A percentile compares a stretch with the other conserved stretches of the same genome.
Conservation (phyloP, 208 protist genomes). For the Angomonas deanei region DNA sequence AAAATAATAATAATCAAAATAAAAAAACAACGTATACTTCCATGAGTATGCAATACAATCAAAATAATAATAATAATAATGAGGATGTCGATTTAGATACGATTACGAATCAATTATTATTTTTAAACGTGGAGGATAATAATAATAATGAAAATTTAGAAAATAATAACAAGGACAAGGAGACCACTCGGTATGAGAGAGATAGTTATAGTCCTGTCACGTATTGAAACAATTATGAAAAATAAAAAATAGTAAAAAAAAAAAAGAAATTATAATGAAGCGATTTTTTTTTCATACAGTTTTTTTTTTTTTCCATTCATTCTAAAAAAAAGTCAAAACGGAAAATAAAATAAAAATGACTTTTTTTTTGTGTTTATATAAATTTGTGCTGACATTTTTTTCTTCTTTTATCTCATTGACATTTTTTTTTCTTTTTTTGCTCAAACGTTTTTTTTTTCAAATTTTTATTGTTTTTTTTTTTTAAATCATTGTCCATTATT, state of each 20-base stretch:
- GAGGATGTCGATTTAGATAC: neutral
- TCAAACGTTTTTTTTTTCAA: neutral
- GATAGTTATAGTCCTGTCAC: constrained; percentile 8
- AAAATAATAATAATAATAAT: too few relatives aligned
- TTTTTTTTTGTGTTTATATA: constrained; percentile 7
- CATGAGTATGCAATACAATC: too few relatives aligned
- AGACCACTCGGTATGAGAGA: neutral
- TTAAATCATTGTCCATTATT: constrained; percentile 6
- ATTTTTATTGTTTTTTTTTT: constrained; percentile 6
- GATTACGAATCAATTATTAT: constrained; percentile 10
- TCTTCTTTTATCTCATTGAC: constrained; percentile 1
- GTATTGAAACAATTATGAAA: constrained; percentile 13
- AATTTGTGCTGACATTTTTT: neutral
- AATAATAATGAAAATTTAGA: constrained; percentile 2
- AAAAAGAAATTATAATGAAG: neutral
- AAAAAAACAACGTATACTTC: too few relatives aligned
- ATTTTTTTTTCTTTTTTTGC: constrained; percentile 6
- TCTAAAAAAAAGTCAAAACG: too few relatives aligned
- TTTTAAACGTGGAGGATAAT: constrained; percentile 1
- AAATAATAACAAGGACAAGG: constrained; percentile 3
- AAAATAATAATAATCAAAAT: too few relatives aligned
- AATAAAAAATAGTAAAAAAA: neutral
- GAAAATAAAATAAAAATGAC: too few relatives aligned
- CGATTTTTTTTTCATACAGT: constrained; percentile 4
- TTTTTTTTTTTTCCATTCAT: neutral